phyloP scores from a whole-genome alignment of 2,329 filamentous ascomycete genomes.

The Taxawa tesnikishii region DNA sequence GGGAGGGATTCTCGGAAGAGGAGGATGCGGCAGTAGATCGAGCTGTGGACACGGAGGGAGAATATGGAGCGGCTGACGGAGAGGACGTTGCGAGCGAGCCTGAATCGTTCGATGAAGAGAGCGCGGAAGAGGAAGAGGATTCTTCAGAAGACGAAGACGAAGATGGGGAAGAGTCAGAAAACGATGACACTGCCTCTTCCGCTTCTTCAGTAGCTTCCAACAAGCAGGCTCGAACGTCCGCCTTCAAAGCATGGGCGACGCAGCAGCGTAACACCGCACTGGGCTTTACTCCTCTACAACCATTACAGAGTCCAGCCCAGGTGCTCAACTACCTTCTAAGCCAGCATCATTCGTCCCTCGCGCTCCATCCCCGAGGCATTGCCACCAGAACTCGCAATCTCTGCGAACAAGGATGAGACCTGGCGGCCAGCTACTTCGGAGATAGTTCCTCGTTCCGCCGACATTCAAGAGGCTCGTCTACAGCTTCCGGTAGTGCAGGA shows the following conservation, averaged over 20 bases:
- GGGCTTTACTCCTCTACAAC: constrained; percentile 46
- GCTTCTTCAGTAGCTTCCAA: constrained; percentile 19
- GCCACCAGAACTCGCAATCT: constrained; percentile 51
- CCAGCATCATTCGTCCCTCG: constrained; percentile 56
- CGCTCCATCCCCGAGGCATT: constrained; percentile 59
- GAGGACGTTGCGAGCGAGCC: constrained; percentile 6
- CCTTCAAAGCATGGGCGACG: constrained; percentile 90
- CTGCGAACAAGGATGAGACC: constrained; percentile 38
- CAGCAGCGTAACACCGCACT: constrained; percentile 75
- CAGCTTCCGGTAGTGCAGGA: constrained; percentile 84
- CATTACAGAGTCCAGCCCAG: constrained; percentile 30
- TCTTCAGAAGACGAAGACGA: constrained; percentile 14
- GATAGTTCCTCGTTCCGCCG: constrained; percentile 52
- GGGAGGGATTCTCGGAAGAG: constrained; percentile 43
- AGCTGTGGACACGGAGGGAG: constrained; percentile 16
- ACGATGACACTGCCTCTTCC: constrained; percentile 9
- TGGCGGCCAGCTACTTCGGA: constrained; percentile 65
- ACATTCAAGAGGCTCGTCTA: constrained; percentile 67
- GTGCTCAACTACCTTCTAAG: constrained; percentile 19
- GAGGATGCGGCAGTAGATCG: constrained; percentile 8
- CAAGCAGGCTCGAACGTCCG: constrained; percentile 41
- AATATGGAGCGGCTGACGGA: constrained; percentile 13
- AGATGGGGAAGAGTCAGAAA: constrained; percentile 18
- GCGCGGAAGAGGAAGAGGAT: constrained; percentile 12
- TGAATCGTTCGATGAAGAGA: constrained; percentile 14